These are phyloP conservation scores for Pseudopyrenochaeta lycopersici DNA, from an alignment of 2,329 filamentous ascomycete genomes.

Conservation along the genomic window DNA sequence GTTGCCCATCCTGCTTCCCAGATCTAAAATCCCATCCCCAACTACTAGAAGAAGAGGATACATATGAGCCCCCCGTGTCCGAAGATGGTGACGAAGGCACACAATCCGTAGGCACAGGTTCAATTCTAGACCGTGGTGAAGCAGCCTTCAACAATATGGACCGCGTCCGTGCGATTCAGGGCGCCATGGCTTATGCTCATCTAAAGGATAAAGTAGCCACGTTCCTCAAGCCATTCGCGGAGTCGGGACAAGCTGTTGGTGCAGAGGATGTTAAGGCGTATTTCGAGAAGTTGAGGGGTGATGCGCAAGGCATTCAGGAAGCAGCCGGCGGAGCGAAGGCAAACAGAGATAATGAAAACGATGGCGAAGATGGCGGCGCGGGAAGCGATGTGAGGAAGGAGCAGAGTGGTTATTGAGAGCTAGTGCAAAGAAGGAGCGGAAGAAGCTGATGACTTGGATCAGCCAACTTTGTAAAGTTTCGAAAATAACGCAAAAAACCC, in stretches of 20 bases:
- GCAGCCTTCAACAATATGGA: slow-evolving; percentile 91
- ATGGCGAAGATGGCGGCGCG: slow-evolving; percentile 34
- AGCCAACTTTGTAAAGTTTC: too few relatives aligned
- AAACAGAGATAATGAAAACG: slow-evolving; percentile 40
- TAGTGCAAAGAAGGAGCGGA: neutral
- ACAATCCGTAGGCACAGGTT: slow-evolving; percentile 74
- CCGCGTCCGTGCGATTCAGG: slow-evolving; percentile 88
- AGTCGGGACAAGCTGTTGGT: slow-evolving; percentile 85
- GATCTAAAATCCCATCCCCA: slow-evolving; percentile 75
- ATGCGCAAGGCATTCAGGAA: slow-evolving; percentile 73
- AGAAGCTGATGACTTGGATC: neutral
- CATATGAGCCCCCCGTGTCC: slow-evolving; percentile 90
- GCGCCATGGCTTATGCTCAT: slow-evolving; percentile 97
- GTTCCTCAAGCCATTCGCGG: slow-evolving; percentile 92
- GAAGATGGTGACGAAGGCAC: slow-evolving; percentile 62
- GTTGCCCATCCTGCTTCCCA: slow-evolving; percentile 81
- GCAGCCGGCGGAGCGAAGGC: slow-evolving; percentile 42
- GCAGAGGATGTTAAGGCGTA: slow-evolving; percentile 97
- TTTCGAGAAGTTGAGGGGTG: slow-evolving; percentile 92
- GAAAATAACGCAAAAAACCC: too few relatives aligned
- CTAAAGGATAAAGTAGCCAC: slow-evolving; percentile 95
- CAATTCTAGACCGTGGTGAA: slow-evolving; percentile 89
- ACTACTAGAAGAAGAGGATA: slow-evolving; percentile 92
- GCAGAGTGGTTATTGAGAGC: slow-evolving; percentile 50
- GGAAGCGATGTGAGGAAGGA: slow-evolving; percentile 46